phyloP scores from a whole-genome alignment of 1,284 basidiomycete species.

The Naganishia sp. region DNA sequence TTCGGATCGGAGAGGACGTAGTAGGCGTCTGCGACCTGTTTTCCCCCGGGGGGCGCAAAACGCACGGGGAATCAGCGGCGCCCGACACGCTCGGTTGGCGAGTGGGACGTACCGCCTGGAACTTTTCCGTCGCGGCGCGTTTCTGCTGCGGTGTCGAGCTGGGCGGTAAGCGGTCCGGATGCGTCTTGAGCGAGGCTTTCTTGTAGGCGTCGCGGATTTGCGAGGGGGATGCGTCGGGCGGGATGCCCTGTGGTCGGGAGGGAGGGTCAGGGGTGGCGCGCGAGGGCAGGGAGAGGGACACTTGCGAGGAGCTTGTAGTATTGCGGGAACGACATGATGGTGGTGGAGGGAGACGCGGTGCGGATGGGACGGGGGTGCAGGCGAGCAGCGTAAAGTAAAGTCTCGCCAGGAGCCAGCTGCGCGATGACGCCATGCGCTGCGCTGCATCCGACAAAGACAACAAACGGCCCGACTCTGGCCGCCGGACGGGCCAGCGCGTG shows the following conservation, averaged over 20 bases:
- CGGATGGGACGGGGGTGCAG: neutral
- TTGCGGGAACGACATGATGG: conserved; percentile 35
- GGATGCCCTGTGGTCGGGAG: conserved; percentile 40
- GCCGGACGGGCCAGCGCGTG: too few relatives aligned
- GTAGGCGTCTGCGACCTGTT: conserved; percentile 87
- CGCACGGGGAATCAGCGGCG: too few relatives aligned
- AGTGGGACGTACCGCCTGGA: conserved; percentile 58
- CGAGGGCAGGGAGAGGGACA: neutral
- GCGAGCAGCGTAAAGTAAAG: too few relatives aligned
- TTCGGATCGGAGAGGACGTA: conserved; percentile 83
- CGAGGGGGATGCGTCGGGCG: conserved; percentile 46
- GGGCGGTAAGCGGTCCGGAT: conserved; percentile 77
- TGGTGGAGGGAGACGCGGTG: neutral
- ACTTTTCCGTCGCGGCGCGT: conserved; percentile 73
- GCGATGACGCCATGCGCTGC: too few relatives aligned
- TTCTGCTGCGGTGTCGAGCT: conserved; percentile 72
- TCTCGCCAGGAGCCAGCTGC: too few relatives aligned
- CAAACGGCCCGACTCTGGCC: too few relatives aligned
- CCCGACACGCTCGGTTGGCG: too few relatives aligned
- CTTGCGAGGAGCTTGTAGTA: conserved; percentile 51
- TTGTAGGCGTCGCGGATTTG: conserved; percentile 54
- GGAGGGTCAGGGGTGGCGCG: neutral
- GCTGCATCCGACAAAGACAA: too few relatives aligned
- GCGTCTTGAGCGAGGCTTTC: conserved; percentile 63
- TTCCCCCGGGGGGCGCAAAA: too few relatives aligned